phyloP scores from a whole-genome alignment of 306 rosid genomes.

The Citrullus colocynthis region DNA sequence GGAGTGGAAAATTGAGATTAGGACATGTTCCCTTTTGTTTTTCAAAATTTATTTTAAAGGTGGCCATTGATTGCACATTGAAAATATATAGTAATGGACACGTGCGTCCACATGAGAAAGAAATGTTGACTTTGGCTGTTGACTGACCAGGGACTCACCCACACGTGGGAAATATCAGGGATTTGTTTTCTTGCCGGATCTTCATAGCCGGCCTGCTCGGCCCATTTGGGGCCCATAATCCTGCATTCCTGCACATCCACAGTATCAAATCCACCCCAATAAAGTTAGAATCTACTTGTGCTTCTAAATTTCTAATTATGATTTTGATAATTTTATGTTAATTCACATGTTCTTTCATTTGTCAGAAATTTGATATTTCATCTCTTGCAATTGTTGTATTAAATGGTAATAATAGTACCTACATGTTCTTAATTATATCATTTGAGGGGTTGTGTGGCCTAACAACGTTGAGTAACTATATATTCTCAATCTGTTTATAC shows the following conservation, averaged over 20 bases:
- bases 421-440: too few relatives aligned
- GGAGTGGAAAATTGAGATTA: neutral
- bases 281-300: neutral
- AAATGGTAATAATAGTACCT: too few relatives aligned
- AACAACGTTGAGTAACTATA: too few relatives aligned
- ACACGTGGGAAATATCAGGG: slow-evolving; percentile 37
- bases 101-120: slow-evolving; percentile 25
- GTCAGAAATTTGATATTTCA: too few relatives aligned
- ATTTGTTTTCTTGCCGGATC: slow-evolving; percentile 23
- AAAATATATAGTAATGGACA: slow-evolving; percentile 10
- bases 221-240: slow-evolving; percentile 15
- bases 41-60: neutral
- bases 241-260: slow-evolving; percentile 11
- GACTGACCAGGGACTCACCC: slow-evolving; percentile 12
- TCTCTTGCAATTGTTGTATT: too few relatives aligned
- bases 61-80: neutral
- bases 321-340: neutral
- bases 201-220: slow-evolving; percentile 19
- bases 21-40: neutral
- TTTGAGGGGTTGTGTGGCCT: too few relatives aligned
- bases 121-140: slow-evolving; percentile 8
- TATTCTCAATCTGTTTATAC: too few relatives aligned
- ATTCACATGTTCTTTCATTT: too few relatives aligned
- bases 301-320: neutral
- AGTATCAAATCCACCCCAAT: neutral